Percentiles rank a stretch among this genome's conserved stretches.
Conservation (phyloP, 352 stramenopile genomes). For the Globisporangium orthogonon region DNA sequence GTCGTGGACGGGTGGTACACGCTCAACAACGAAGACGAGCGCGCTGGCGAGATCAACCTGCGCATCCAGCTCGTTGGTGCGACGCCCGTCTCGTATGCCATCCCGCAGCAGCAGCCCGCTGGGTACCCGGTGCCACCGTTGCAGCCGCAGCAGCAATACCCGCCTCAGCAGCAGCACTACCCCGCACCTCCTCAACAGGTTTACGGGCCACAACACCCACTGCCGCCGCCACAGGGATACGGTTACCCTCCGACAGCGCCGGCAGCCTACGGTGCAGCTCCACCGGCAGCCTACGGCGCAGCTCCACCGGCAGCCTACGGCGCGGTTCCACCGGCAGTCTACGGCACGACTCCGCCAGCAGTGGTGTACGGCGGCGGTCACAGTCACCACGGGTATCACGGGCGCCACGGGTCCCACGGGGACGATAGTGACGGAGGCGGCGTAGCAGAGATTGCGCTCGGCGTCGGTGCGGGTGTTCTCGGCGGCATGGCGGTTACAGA, state of each 20-base stretch:
- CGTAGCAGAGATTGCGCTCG: conserved; percentile 46
- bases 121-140: conserved; percentile 17
- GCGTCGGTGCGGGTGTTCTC: conserved; percentile 60
- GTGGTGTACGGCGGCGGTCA: conserved; percentile 17
- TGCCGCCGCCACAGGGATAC: conserved; percentile 13
- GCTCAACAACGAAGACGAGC: conserved; percentile 57
- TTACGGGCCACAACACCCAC: not conserved
- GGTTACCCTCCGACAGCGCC: conserved; percentile 21
- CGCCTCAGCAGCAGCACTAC: not conserved
- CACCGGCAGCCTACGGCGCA: not conserved
- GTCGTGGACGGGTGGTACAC: conserved; percentile 79
- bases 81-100: conserved; percentile 10
- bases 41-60: conserved; percentile 75
- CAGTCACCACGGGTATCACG: conserved; percentile 20
- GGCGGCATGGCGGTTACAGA: conserved; percentile 72
- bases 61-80: conserved; percentile 55
- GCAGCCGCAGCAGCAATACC: too few relatives aligned
- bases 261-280: conserved; percentile 15
- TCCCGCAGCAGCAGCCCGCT: conserved; percentile 10
- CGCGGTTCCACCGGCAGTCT: conserved; percentile 20
- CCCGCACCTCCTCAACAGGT: conserved; percentile 3
- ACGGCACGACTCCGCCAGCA: conserved; percentile 5
- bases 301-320: conserved; percentile 20
- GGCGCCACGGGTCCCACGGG: conserved; percentile 23
- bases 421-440: conserved; percentile 9